These are phyloP conservation scores for Cyanidiococcus yangmingshanensis DNA, from an alignment of 23 red algal genomes.

Conservation along the genomic window DNA sequence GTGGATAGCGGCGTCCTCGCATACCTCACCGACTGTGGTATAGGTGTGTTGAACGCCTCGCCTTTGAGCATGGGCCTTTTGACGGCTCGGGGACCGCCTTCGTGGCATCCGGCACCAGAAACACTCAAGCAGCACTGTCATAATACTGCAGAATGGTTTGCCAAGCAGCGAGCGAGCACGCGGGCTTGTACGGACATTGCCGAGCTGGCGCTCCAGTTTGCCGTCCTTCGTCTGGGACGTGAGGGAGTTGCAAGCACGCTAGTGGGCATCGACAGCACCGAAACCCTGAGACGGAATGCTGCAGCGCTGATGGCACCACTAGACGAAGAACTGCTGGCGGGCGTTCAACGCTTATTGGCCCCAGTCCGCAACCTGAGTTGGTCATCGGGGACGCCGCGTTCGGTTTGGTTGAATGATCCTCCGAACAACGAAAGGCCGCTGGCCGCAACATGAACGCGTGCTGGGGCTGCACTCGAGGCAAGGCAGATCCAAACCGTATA, in stretches of 20 bases:
- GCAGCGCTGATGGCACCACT: slow-evolving; percentile 19
- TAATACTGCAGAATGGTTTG: slow-evolving; percentile 23
- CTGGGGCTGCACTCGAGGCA: too few species aligned
- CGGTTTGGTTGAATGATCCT: not conserved
- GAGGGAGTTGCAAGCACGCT: slow-evolving; percentile 45
- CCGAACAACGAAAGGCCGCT: too few species aligned
- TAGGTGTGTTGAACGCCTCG: slow-evolving; percentile 82
- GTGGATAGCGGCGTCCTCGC: not conserved
- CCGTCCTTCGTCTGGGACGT: slow-evolving; percentile 22
- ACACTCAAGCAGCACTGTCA: slow-evolving; percentile 29
- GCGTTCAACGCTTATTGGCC: slow-evolving; percentile 53
- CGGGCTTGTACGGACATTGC: slow-evolving; percentile 35
- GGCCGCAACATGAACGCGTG: too few species aligned
- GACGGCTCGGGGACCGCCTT: slow-evolving; percentile 45
- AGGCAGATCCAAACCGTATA: too few species aligned
- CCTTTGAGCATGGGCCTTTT: slow-evolving; percentile 87
- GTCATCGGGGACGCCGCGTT: slow-evolving; percentile 8
- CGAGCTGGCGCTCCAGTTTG: slow-evolving; percentile 62
- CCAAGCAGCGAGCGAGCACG: slow-evolving; percentile 31
- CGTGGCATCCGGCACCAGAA: slow-evolving; percentile 84
- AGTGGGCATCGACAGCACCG: slow-evolving; percentile 75
- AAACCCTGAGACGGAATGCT: slow-evolving; percentile 58
- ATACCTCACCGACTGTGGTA: not conserved
- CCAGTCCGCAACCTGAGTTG: slow-evolving; percentile 65
- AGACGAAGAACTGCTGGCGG: slow-evolving; percentile 40